These are phyloP conservation scores for Saitozyma sp. DNA, from an alignment of 768 basidiomycete species.

Conservation along the genomic window DNA sequence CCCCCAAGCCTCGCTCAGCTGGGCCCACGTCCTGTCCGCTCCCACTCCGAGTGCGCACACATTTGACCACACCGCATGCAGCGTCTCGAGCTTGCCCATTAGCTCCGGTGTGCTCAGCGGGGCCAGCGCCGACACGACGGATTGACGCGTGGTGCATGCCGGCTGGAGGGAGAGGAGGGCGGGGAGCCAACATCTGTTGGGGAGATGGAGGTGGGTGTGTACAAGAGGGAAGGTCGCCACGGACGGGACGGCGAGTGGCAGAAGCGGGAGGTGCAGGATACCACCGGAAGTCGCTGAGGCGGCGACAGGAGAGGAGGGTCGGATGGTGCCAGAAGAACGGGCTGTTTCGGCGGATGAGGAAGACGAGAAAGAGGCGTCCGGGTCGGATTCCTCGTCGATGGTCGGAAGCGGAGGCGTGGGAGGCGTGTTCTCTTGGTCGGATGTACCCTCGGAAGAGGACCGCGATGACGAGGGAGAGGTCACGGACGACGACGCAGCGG, in stretches of 20 bases:
- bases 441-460: background rate
- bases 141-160: background rate
- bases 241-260: constrained; percentile 10
- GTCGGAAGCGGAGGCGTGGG: background rate
- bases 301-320: background rate
- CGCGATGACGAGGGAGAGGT: background rate
- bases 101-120: constrained; percentile 2
- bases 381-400: constrained; percentile 9
- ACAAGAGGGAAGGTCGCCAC: constrained; percentile 10
- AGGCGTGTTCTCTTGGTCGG: background rate
- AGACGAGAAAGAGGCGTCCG: constrained; percentile 2
- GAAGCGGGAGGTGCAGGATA: constrained; percentile 10
- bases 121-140: background rate
- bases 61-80: constrained; percentile 26
- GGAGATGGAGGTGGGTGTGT: constrained; percentile 12
- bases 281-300: background rate
- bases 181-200: constrained; percentile 1
- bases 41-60: constrained; percentile 13
- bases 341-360: background rate
- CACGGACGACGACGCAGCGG: background rate
- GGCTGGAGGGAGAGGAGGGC: constrained; percentile 5
- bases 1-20: constrained; percentile 3
- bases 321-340: background rate
- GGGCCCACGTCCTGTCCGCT: constrained; percentile 2
- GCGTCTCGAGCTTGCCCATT: constrained; percentile 5